Conservation (phyloP, 2,329 filamentous ascomycete genomes). For the Hawksworthiomyces lignivorus region DNA sequence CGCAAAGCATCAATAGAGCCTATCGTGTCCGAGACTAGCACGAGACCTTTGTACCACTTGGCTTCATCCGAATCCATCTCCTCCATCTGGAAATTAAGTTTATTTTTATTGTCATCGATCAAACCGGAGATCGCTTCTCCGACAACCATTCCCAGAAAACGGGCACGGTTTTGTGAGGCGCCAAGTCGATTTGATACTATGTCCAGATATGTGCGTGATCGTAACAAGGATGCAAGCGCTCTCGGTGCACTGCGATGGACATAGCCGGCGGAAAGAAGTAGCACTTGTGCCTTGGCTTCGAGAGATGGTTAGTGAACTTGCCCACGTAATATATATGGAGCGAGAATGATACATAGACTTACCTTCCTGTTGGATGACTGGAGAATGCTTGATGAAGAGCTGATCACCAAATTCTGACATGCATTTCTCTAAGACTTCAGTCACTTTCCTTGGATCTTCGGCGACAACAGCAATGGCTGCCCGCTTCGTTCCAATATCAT, state of each 20-base stretch:
- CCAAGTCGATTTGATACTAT: conserved; percentile 79
- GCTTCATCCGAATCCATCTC: conserved; percentile 69
- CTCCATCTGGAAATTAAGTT: conserved; percentile 76
- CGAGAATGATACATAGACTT: conserved; percentile 19
- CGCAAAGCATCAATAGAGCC: conserved; percentile 49
- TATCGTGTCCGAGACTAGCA: conserved; percentile 52
- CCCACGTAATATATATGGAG: too few species aligned
- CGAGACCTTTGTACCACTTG: conserved; percentile 63
- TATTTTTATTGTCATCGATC: conserved; percentile 59
- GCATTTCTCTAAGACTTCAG: conserved; percentile 56
- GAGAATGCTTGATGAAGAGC: conserved; percentile 77
- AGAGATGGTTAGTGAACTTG: conserved; percentile 19
- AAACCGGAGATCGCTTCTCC: conserved; percentile 64
- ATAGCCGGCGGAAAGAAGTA: conserved; percentile 72
- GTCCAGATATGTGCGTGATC: conserved; percentile 65
- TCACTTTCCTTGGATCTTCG: conserved; percentile 42
- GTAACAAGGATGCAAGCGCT: conserved; percentile 60
- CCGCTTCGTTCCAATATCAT: conserved; percentile 57
- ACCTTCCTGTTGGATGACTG: conserved; percentile 86
- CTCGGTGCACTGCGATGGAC: conserved; percentile 58
- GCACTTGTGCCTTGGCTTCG: conserved; percentile 67
- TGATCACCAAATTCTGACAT: conserved; percentile 74
- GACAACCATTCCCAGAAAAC: conserved; percentile 82
- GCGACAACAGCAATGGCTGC: conserved; percentile 54
- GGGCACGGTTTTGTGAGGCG: conserved; percentile 64